A percentile compares a stretch with the other conserved stretches of the same genome.
Conservation (phyloP, 805 yeast species). For the Pichia sporocuriosa region DNA sequence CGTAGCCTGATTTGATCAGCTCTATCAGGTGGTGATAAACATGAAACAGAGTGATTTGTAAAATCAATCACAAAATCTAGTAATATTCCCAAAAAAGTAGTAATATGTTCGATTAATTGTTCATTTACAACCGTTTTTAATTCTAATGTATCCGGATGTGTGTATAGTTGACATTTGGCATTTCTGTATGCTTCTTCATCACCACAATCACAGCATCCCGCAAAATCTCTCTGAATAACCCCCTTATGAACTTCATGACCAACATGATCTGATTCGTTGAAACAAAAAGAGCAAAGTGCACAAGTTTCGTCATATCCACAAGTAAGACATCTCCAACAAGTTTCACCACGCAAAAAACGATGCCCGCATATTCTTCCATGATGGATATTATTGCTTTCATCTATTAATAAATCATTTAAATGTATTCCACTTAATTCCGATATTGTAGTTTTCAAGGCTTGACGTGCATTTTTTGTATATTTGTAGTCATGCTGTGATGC, state of each 20-base stretch:
- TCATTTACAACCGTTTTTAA: constrained; percentile 32
- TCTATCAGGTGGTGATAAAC: constrained; percentile 24
- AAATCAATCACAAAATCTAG: constrained; percentile 61
- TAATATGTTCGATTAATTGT: constrained; percentile 31
- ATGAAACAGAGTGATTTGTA: constrained; percentile 42
- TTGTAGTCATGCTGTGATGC: constrained; percentile 9
- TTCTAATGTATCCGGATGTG: neutral
- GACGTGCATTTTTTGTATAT: constrained; percentile 9
- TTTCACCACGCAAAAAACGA: constrained; percentile 70
- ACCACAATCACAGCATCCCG: constrained; percentile 87
- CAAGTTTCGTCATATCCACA: constrained; percentile 79
- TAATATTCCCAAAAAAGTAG: constrained; percentile 37
- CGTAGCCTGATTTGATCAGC: constrained; percentile 19
- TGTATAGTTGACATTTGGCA: constrained; percentile 43
- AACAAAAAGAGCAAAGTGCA: constrained; percentile 76
- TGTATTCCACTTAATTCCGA: constrained; percentile 1
- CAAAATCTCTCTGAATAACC: constrained; percentile 56
- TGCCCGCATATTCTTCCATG: constrained; percentile 67
- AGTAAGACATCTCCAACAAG: constrained; percentile 69
- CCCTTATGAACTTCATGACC: constrained; percentile 67
- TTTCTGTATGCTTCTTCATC: constrained; percentile 77
- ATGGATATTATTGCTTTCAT: constrained; percentile 34
- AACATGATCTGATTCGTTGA: constrained; percentile 55
- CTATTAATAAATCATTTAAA: constrained; percentile 16
- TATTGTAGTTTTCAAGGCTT: constrained; percentile 2